phyloP scores from a whole-genome alignment of 371 early-diverging fungal genomes.

The Blakeslea trispora region DNA sequence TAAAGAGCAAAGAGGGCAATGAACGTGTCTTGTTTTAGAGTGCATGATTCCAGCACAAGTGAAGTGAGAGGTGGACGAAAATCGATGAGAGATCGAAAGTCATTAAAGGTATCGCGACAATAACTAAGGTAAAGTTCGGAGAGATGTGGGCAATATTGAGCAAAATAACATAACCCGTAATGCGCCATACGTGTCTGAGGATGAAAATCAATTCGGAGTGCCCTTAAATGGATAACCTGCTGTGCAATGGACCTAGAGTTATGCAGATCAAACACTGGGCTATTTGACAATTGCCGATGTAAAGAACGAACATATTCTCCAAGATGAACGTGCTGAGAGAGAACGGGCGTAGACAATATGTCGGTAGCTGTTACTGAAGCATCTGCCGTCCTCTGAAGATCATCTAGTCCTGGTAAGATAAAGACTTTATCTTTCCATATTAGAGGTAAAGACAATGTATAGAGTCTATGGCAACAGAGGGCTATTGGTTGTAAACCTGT shows the following conservation, averaged over 20 bases:
- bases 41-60: conserved; percentile 40
- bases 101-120: conserved; percentile 50
- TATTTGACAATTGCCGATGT: conserved; percentile 40
- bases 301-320: conserved; percentile 48
- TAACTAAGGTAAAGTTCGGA: conserved; percentile 42
- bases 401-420: conserved; percentile 43
- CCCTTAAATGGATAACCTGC: conserved; percentile 38
- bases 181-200: conserved; percentile 37
- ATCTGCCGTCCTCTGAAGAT: conserved; percentile 21
- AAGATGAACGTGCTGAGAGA: conserved; percentile 27
- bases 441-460: conserved; percentile 40
- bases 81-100: conserved; percentile 35
- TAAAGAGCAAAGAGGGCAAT: conserved; percentile 16
- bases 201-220: conserved; percentile 49
- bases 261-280: conserved; percentile 38
- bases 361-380: conserved; percentile 39
- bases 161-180: conserved; percentile 44
- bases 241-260: conserved; percentile 46
- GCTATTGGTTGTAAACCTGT: conserved; percentile 37
- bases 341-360: conserved; percentile 30
- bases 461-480: conserved; percentile 37
- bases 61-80: conserved; percentile 29
- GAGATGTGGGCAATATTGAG: conserved; percentile 37
- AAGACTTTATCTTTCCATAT: conserved; percentile 55
- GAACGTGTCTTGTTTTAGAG: conserved; percentile 37